Conservation (phyloP, 1,139 yeast genomes). For the Hemisphaericaspora lyxosophila region DNA sequence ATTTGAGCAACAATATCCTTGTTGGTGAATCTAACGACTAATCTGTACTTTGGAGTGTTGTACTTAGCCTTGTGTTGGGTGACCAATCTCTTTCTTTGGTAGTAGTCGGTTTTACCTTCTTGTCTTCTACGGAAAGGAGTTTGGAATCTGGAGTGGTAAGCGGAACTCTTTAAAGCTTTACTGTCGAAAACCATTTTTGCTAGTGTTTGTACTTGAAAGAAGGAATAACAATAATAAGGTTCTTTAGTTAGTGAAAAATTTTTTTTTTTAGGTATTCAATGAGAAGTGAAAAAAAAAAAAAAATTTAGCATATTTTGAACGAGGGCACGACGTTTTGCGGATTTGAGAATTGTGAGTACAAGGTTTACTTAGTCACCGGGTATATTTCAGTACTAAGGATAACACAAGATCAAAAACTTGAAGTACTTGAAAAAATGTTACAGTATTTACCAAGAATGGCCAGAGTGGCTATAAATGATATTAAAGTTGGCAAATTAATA, state of each 20-base stretch:
- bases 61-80: conserved; percentile 99
- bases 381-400: no score
- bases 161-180: conserved; percentile 73
- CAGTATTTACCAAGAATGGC: no score
- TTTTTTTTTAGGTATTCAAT: conserved; percentile 1
- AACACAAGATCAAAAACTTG: no score
- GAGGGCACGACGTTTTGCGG: background rate
- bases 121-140: conserved; percentile 99
- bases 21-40: conserved; percentile 99
- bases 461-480: no score
- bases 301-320: background rate
- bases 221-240: background rate
- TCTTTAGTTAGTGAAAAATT: conserved; percentile 5
- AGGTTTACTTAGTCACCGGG: no score
- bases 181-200: conserved; percentile 74
- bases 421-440: no score
- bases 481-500: no score
- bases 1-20: conserved; percentile 98
- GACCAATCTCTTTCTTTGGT: conserved; percentile 99
- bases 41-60: conserved; percentile 99
- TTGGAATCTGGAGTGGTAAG: conserved; percentile 99
- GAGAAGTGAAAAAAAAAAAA: background rate
- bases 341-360: no score
- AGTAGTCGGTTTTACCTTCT: conserved; percentile 99
- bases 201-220: background rate